Evolutionary conservation across 1,284 basidiomycete genomes (phyloP).

Genomic region (Ganoderma sinense): DNA sequence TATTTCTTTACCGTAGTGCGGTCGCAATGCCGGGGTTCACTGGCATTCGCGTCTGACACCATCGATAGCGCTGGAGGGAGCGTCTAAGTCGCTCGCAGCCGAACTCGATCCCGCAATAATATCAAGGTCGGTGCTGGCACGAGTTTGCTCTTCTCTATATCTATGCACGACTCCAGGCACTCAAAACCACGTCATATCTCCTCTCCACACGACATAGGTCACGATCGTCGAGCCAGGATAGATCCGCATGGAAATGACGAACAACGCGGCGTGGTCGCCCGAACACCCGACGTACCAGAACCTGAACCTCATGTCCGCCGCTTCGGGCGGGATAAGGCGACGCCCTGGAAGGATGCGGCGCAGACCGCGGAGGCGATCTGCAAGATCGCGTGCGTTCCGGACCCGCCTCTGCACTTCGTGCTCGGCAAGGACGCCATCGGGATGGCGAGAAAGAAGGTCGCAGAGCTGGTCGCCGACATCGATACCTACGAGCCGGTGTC

Average conservation of each 20-base stretch:
- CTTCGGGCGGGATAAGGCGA: not conserved
- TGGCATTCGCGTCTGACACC: not conserved
- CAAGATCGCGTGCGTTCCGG: slow-evolving; percentile 7
- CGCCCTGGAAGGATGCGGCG: slow-evolving; percentile 8
- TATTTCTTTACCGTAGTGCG: not conserved
- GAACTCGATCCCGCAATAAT: slow-evolving; percentile 48
- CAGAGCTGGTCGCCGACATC: not conserved
- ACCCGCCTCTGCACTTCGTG: slow-evolving; percentile 24
- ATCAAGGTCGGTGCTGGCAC: slow-evolving; percentile 45
- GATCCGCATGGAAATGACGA: slow-evolving; percentile 6
- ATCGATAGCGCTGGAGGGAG: slow-evolving; percentile 35
- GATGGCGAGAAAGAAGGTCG: slow-evolving; percentile 12
- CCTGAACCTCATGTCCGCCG: slow-evolving; percentile 14
- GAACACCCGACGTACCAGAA: slow-evolving; percentile 24
- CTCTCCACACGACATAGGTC: too few relatives aligned
- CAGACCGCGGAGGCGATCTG: slow-evolving; percentile 22
- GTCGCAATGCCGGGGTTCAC: not conserved
- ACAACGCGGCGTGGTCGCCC: slow-evolving; percentile 7
- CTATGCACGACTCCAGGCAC: not conserved
- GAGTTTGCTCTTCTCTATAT: not conserved
- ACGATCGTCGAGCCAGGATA: slow-evolving; percentile 22
- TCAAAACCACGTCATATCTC: too few relatives aligned
- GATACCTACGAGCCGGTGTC: slow-evolving; percentile 21
- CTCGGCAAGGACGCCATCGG: slow-evolving; percentile 21
- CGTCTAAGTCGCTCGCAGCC: slow-evolving; percentile 39